Percentiles rank a stretch among this genome's conserved stretches.
These are phyloP conservation scores for Cercospora citrullina DNA, from an alignment of 2,329 filamentous ascomycete genomes.

Conservation along the genomic window DNA sequence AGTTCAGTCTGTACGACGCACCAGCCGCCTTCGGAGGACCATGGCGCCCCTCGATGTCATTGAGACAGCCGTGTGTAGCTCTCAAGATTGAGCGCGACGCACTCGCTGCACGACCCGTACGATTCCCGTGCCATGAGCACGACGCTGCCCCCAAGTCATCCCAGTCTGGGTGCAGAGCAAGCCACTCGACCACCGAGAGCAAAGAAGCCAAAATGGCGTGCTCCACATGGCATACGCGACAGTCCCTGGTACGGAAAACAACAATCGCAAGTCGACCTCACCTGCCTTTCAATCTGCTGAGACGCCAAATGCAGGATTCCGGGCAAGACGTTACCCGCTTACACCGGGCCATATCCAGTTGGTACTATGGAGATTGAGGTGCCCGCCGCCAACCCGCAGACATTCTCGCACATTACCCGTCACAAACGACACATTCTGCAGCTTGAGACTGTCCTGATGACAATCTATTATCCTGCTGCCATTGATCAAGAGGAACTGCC, in stretches of 20 bases:
- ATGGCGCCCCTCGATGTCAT: not conserved
- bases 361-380: slow-evolving; percentile 59
- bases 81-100: not conserved
- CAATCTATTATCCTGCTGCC: slow-evolving; percentile 63
- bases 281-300: not conserved
- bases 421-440: slow-evolving; percentile 51
- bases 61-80: not conserved
- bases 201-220: slow-evolving; percentile 46
- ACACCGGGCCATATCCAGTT: slow-evolving; percentile 56
- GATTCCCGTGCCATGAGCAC: not conserved
- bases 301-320: slow-evolving; percentile 43
- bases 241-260: not conserved
- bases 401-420: slow-evolving; percentile 54
- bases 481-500: slow-evolving; percentile 41
- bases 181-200: slow-evolving; percentile 42
- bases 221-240: slow-evolving; percentile 11
- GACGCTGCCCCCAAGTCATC: slow-evolving; percentile 16
- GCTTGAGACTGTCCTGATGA: slow-evolving; percentile 62
- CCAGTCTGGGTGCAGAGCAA: slow-evolving; percentile 23
- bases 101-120: not conserved
- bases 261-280: not conserved
- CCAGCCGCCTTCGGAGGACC: not conserved
- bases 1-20: not conserved
- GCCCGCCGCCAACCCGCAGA: slow-evolving; percentile 49
- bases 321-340: slow-evolving; percentile 49